Base-by-base conservation (phyloP, 2,329 filamentous ascomycete genomes). In the Incumbomyces delicatus region DNA sequence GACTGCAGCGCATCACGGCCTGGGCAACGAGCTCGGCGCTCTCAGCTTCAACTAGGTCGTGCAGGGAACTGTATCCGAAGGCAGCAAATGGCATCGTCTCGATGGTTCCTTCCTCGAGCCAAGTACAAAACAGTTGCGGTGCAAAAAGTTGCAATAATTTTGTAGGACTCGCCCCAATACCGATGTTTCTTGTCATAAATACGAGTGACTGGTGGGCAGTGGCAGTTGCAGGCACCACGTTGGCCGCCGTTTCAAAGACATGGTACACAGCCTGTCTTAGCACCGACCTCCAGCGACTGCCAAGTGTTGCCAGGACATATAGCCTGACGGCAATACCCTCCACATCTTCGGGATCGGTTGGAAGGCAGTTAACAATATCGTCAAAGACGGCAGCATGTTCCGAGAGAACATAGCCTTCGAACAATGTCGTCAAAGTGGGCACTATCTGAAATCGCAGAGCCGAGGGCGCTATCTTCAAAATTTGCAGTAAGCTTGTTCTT, bases 251-350 rank as follows among this genome's bases (percentile, higher is more conserved):
- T 62, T 96, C 92, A 57, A 96, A 95, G 17, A 96, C 88, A 62
- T 92, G 85, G 62, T 95, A 98, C 14, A 94, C 85, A 54, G 87
- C 88, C 53, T 85, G 80, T 43, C 89, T 82, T 36, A 95, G 73
- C 16, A 96, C 72, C 0, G 89, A 94, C 49, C 87, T 81, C 86
- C 90, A 96, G 42, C 73, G 69, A 27, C 87, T 85, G 18, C 85
- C 92, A 48, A 98, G 69, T 46, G 80, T 80, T 1, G 84, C 78
- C 10, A 96, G 69, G 7, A 87, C 78, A 51, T 85, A 77, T 2
- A 96, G 68, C 5, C 92, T 81, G 53, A 94, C 77, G 0, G 87
- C 86, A 55, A 96, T 90, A 0, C 88, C 90, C 63, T 95, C 89
- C 11, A 74, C 66, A 63, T 81, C 82, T 29, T 80, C 77, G 3